Evolutionary conservation across 2,329 filamentous ascomycete genomes (phyloP), one percentile per base, ranked within the genome.

Genomic region (Macroventuria anomochaeta): DNA sequence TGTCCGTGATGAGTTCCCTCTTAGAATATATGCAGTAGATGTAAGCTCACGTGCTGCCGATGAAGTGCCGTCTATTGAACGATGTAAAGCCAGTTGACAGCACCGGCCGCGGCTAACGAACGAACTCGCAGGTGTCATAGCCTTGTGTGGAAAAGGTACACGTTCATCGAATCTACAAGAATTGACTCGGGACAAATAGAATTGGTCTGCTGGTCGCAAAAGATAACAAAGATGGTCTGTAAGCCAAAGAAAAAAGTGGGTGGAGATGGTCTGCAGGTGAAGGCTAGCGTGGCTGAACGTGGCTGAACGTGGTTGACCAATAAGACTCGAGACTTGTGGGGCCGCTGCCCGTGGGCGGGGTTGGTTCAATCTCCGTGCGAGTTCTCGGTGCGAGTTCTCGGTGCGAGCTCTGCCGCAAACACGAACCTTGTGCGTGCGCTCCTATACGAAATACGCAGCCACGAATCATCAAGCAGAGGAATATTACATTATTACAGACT

Each of bases 241-340:
- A 53, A 43, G 50, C 26, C 25, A 15, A 17, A 13, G 26, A 17
- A 13, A 33, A 38, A 46, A 46, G 25, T 38, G 44, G 34, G n/a
- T 17, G 26, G 11, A 31, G 17, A 21, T 39, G 51, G 39, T 48
- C 43, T 54, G 51, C 39, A 54, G 51, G 43, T 40, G 12, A 48
- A 42, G 32, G 20, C 21, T 43, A 20, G 34, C n/a, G 42, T 46
- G 50, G 37, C 31, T 32, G 29, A 34, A 7, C n/a, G n/a, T n/a
- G n/a, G n/a, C n/a, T n/a, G n/a, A n/a, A n/a, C n/a, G n/a, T n/a
- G n/a, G n/a, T n/a, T n/a, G n/a, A n/a, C n/a, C n/a, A n/a, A n/a
- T n/a, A n/a, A n/a, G n/a, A n/a, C n/a, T n/a, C n/a, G n/a, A n/a
- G n/a, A n/a, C n/a, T n/a, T n/a, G n/a, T n/a, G n/a, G n/a, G n/a